Conservation (phyloP, 306 rosid species). For the Prunus davidiana region DNA sequence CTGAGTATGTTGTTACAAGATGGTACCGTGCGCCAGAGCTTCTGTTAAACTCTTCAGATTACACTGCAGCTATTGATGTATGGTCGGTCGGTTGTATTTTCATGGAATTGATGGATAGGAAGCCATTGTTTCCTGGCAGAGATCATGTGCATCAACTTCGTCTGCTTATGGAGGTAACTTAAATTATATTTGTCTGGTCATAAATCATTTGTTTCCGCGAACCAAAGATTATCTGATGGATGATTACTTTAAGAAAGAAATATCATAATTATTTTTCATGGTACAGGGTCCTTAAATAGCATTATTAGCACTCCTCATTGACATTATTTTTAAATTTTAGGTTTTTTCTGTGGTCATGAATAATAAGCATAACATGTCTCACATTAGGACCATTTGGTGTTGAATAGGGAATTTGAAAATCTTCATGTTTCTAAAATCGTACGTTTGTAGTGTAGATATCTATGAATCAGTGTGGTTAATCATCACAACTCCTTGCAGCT, state of each 20-base stretch:
- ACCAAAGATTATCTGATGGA: background rate
- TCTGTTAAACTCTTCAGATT: conserved; percentile 84
- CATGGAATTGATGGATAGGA: conserved; percentile 96
- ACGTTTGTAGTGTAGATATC: background rate
- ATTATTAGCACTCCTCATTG: background rate
- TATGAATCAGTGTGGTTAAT: conserved; percentile 14
- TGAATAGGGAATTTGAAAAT: background rate
- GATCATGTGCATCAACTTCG: conserved; percentile 96
- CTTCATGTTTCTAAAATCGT: background rate
- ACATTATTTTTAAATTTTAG: background rate
- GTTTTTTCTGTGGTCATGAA: background rate
- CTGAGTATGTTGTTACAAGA: conserved; percentile 92
- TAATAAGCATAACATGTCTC: background rate
- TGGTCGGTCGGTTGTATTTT: conserved; percentile 98
- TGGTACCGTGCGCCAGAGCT: conserved; percentile 99
- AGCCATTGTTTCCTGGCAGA: conserved; percentile 93
- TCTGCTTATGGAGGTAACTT: conserved; percentile 88
- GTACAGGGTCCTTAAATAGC: conserved; percentile 4
- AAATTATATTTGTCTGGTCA: background rate
- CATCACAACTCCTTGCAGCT: conserved; percentile 53
- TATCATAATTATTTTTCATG: background rate
- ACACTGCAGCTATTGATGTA: conserved; percentile 96
- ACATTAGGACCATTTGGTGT: conserved; percentile 1
- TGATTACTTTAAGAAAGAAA: background rate
- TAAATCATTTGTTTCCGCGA: background rate